Conservation (phyloP, 345 rosid genomes). For the Aquilaria sinensis region DNA sequence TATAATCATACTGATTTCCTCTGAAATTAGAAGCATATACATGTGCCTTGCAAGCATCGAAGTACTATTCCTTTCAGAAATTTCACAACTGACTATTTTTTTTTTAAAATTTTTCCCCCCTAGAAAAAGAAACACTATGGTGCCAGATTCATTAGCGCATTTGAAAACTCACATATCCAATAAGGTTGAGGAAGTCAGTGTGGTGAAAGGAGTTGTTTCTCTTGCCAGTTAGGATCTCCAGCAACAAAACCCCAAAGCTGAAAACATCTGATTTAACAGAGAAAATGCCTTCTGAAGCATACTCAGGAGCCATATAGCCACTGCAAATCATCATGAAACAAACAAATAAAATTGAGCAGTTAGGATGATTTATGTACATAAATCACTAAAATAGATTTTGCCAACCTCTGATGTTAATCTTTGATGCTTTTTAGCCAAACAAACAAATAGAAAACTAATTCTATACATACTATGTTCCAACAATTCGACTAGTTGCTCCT, state of each 20-base stretch:
- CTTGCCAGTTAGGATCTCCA: conserved; percentile 6
- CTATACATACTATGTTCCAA: conserved; percentile 3
- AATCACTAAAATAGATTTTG: too few species aligned
- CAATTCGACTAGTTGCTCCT: background rate
- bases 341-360: too few species aligned
- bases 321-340: background rate
- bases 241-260: conserved; percentile 15
- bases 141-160: too few species aligned
- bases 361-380: too few species aligned
- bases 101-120: too few species aligned
- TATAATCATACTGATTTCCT: too few species aligned
- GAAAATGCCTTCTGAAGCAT: conserved; percentile 13
- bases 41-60: too few species aligned
- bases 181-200: background rate
- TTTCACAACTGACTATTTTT: too few species aligned
- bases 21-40: too few species aligned
- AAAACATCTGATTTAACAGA: conserved; percentile 17
- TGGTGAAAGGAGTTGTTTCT: background rate
- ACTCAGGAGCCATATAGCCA: conserved; percentile 9
- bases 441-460: background rate
- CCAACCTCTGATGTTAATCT: too few species aligned
- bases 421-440: background rate
- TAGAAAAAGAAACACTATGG: too few species aligned
- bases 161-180: background rate
- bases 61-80: too few species aligned